These are phyloP conservation scores for Phialophora macrospora DNA, from an alignment of 2,329 filamentous ascomycete species.

Conservation along the genomic window DNA sequence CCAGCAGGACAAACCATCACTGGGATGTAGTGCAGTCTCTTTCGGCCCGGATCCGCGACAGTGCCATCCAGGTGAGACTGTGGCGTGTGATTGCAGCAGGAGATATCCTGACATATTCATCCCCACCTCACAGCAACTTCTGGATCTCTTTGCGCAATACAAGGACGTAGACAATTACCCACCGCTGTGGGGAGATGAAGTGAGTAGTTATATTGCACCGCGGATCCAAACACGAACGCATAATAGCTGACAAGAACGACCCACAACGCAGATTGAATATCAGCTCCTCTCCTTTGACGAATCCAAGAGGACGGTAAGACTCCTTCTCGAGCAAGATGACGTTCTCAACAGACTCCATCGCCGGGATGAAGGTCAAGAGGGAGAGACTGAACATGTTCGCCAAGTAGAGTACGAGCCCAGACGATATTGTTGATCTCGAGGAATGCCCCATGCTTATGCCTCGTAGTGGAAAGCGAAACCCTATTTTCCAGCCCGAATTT, in stretches of 20 bases:
- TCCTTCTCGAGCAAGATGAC: constrained; percentile 89
- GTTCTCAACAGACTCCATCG: constrained; percentile 75
- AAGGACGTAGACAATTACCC: constrained; percentile 93
- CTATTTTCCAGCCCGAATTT: constrained; percentile 95
- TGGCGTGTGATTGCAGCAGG: background rate
- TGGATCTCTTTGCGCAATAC: constrained; percentile 91
- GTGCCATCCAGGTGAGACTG: background rate
- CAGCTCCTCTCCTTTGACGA: constrained; percentile 86
- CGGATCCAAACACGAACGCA: background rate
- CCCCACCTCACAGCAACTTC: constrained; percentile 71
- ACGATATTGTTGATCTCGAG: background rate
- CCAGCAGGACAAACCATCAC: background rate
- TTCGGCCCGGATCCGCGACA: background rate
- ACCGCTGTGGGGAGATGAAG: constrained; percentile 95
- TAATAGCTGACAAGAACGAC: constrained; percentile 18
- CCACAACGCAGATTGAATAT: constrained; percentile 76
- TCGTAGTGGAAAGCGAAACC: background rate
- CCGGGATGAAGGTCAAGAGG: constrained; percentile 56
- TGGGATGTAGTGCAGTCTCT: background rate
- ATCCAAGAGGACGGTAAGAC: constrained; percentile 72
- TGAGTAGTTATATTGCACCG: constrained; percentile 47
- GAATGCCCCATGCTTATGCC: background rate
- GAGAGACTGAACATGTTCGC: constrained; percentile 43
- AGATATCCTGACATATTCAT: constrained; percentile 20
- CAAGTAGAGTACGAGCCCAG: background rate